Percentiles rank a stretch among this genome's conserved stretches.
Evolutionary conservation across 2,329 filamentous ascomycete species (phyloP).

Genomic region (Pochonia chlamydosporia): DNA sequence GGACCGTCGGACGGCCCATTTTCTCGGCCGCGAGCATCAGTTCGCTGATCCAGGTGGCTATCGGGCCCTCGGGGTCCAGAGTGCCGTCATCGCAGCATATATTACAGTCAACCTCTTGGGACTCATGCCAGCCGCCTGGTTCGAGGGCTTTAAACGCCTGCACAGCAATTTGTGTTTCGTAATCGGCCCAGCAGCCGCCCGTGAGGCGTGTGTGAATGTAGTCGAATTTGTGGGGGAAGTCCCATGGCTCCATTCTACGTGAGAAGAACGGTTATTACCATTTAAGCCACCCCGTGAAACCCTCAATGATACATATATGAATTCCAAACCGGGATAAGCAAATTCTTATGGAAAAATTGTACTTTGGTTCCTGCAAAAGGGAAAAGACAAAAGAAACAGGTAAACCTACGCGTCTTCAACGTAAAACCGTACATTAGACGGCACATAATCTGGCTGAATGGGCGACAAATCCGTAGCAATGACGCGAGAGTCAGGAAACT

Average conservation of each 20-base stretch:
- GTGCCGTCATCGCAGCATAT: constrained; percentile 22
- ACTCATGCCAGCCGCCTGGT: constrained; percentile 36
- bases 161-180: not conserved
- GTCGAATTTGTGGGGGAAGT: constrained; percentile 13
- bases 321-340: no score
- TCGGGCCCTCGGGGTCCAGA: constrained; percentile 15
- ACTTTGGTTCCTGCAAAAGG: no score
- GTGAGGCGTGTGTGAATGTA: constrained; percentile 15
- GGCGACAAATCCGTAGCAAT: constrained; percentile 34
- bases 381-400: no score
- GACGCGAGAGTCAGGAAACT: constrained; percentile 24
- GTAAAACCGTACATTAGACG: constrained; percentile 32
- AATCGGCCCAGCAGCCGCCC: not conserved
- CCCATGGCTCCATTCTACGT: constrained; percentile 53
- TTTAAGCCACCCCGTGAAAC: no score
- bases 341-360: no score
- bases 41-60: constrained; percentile 26
- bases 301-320: no score
- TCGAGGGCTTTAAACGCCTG: constrained; percentile 17
- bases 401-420: constrained; percentile 30
- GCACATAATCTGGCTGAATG: constrained; percentile 33
- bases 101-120: constrained; percentile 24
- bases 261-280: constrained; percentile 30
- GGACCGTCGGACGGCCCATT: constrained; percentile 11
- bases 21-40: constrained; percentile 24